phyloP scores from a whole-genome alignment of 2,329 filamentous ascomycete genomes.

The Pseudogymnoascus sp. region DNA sequence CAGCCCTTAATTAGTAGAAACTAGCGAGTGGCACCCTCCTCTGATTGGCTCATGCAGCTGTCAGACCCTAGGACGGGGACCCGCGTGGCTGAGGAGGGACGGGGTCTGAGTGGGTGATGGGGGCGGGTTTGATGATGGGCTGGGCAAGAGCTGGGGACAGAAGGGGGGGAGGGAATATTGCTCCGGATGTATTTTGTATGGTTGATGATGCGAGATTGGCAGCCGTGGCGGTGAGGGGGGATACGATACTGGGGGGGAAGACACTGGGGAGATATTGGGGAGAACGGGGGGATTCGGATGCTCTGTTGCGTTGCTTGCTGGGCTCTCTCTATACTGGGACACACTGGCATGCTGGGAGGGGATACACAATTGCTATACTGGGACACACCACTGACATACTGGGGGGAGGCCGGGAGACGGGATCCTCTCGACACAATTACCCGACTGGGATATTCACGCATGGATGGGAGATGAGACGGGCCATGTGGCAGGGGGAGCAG shows the following conservation, averaged over 20 bases:
- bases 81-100: no score
- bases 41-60: no score
- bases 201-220: neutral
- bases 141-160: neutral
- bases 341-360: no score
- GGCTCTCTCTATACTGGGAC: no score
- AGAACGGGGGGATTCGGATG: no score
- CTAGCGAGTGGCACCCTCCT: no score
- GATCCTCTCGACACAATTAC: neutral
- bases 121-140: neutral
- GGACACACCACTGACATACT: neutral
- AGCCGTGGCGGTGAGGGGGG: neutral
- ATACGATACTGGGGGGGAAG: no score
- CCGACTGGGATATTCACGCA: neutral
- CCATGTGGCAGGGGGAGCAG: conserved; percentile 6
- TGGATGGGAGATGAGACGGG: conserved; percentile 5
- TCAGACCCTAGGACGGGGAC: no score
- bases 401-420: neutral
- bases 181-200: neutral
- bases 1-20: neutral
- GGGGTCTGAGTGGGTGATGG: no score
- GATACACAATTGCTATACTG: neutral
- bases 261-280: neutral
- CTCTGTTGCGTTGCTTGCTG: no score
- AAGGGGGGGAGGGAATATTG: neutral